Base-by-base conservation (phyloP, 2,329 filamentous ascomycete genomes). In the Macrophomina tecta region DNA sequence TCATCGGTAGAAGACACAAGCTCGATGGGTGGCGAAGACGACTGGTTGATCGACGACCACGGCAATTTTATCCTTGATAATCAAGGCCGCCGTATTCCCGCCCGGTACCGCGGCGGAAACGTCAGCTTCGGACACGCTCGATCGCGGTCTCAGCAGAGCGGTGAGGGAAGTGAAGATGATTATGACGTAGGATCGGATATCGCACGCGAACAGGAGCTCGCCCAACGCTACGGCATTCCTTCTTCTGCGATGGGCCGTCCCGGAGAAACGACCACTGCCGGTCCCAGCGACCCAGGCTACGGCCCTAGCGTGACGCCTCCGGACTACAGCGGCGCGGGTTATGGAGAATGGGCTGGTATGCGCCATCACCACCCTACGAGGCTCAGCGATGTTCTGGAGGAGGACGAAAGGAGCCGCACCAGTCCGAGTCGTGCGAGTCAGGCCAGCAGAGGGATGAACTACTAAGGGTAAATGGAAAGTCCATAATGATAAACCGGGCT, bases 161-260 rank as follows among this genome's bases (percentile, higher is more conserved):
- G 46, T 23, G 64, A 66, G 38, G 65, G 49, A 6, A 61, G 58
- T 18, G 65, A 60, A 42, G 85, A 87, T 53, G 86, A 88, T 64
- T 86, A 85, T 70, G 85, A 86, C 56, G 83, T 83, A 16, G 78
- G 82, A 56, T 84, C 83, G 42, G 84, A 85, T 68, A 78, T 81
- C 2, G 82, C 80, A 8, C 79, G 80, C 8, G 83, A 85, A 72
- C 76, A 80, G n/a, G 80, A 82, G 69, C 81, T 82, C 64, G 73
- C 81, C 32, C 79, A 80, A 53, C 78, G 77, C 52, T 85, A 84
- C 67, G 82, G 82, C 49, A 74, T 76, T 5, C 70, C 74, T 45
- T 71, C 73, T 14, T 40, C 65, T n/a, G 49, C 55, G 16, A 67
- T 46, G 55, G 30, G n/a, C n/a, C 45, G 36, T 18, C 53, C 28